Base-by-base conservation (phyloP, 2,329 filamentous ascomycete species). In the Talaromyces sp. region DNA sequence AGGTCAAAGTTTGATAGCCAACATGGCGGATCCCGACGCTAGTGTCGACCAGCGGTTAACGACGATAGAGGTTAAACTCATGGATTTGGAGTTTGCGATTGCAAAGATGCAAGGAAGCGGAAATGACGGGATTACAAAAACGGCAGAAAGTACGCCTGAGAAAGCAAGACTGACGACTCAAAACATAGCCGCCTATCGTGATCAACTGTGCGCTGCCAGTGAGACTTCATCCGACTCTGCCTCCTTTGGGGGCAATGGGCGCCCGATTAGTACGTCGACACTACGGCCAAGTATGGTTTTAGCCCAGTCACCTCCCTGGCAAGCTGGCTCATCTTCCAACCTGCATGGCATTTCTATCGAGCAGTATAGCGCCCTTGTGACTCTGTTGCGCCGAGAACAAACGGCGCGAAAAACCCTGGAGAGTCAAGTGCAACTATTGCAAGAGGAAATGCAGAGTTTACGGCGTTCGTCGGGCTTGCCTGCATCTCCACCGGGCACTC, bases 71-170 rank as follows among this genome's bases (percentile, higher is more conserved):
- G 79, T 81, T 24, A 81, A 81, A 62, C 66, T 81, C 55, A 79
- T 80, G 63, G 79, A 81, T 54, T 70, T 81, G 4, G 79, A 81
- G 63, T 79, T 79, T 59, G 79, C 79, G 5, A 77, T 81, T 61
- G 77, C 78, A 1, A 76, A 79, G 57, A 72, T 81, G 61, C 79
- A 81, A 64, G 74, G 70, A 53, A 57, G 70, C 65, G 31, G 64
- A 69, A 12, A 60, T 66, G 41, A 67, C 67, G 24, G 62, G 64
- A 6, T 52, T 54, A 26, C 62, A 54, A 48, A 63, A 60, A 32
- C 60, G 27, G 56, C 14, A 55, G 62, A 27, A 61, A 59, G 3
- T 63, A 61, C 14, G 9, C 38, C 57, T 35, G 56, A 48, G 4
- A 48, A 56, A 10, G 51, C 27, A 12, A 67, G 62, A 29, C 41